A percentile compares a stretch with the other conserved stretches of the same genome.
Conservation (phyloP, 2,329 filamentous ascomycete species). For the Colletotrichum musicola region DNA sequence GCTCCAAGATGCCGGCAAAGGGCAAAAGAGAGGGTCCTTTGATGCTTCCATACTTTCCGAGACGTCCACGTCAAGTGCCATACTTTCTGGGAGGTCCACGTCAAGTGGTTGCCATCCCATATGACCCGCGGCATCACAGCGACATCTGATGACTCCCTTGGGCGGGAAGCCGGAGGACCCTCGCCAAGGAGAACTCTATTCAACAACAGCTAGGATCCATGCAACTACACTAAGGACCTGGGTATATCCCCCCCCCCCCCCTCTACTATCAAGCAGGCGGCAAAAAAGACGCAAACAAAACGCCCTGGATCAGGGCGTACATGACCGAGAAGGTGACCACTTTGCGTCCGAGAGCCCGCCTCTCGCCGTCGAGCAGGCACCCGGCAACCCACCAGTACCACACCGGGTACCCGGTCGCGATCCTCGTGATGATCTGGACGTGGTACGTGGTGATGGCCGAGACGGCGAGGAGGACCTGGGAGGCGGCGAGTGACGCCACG, state of each 20-base stretch:
- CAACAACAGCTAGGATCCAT: background rate
- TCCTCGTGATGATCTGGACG: slow-evolving; percentile 91
- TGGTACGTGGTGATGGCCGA: slow-evolving; percentile 86
- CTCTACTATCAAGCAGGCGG: slow-evolving; percentile 73
- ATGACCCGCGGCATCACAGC: background rate
- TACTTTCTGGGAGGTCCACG: slow-evolving; percentile 13
- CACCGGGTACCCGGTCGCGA: slow-evolving; percentile 88
- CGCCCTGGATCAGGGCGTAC: slow-evolving; percentile 86
- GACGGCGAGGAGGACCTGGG: slow-evolving; percentile 78
- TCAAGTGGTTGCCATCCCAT: slow-evolving; percentile 14
- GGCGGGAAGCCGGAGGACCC: background rate
- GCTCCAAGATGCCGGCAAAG: background rate
- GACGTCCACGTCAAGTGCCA: background rate
- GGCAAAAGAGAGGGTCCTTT: slow-evolving; percentile 5
- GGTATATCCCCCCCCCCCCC: slow-evolving; percentile 9
- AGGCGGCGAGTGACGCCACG: slow-evolving; percentile 72
- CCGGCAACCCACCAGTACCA: slow-evolving; percentile 88
- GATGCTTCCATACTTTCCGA: slow-evolving; percentile 22
- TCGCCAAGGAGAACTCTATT: slow-evolving; percentile 15
- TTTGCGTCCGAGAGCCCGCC: slow-evolving; percentile 48
- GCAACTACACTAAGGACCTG: background rate
- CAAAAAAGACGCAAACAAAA: slow-evolving; percentile 88
- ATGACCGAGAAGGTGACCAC: slow-evolving; percentile 78
- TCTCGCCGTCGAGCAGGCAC: slow-evolving; percentile 51
- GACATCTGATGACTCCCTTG: background rate